These are phyloP conservation scores for Sporothrix luriei DNA, from an alignment of 2,329 filamentous ascomycete species.

Conservation along the genomic window DNA sequence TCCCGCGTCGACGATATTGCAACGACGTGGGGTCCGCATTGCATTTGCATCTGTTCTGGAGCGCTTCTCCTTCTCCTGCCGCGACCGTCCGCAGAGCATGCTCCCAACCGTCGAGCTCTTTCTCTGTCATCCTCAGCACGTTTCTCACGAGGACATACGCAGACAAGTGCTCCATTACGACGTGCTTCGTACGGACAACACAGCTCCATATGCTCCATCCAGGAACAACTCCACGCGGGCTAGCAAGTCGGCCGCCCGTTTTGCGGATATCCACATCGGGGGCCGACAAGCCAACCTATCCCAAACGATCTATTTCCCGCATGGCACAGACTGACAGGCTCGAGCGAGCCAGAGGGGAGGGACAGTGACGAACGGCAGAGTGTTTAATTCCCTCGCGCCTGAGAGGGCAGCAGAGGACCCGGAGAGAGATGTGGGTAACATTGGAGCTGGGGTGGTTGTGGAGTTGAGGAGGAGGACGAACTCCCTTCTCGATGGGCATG, in stretches of 20 bases:
- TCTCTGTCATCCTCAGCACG: neutral
- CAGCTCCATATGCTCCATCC: conserved; percentile 17
- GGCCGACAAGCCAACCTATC: conserved; percentile 27
- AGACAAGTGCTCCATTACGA: conserved; percentile 25
- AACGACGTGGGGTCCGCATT: conserved; percentile 30
- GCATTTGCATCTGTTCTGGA: neutral
- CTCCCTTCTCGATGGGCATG: neutral
- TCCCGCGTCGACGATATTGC: conserved; percentile 14
- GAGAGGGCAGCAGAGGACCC: neutral
- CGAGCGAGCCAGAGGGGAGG: conserved; percentile 11
- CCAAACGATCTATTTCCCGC: conserved; percentile 32
- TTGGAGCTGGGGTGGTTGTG: neutral
- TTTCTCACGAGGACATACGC: conserved; percentile 18
- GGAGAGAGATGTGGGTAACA: conserved; percentile 1
- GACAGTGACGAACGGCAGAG: neutral
- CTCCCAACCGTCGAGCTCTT: neutral
- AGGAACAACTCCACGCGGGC: conserved; percentile 21
- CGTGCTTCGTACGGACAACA: too few relatives aligned
- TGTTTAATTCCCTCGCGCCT: conserved; percentile 27
- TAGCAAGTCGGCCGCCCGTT: conserved; percentile 21
- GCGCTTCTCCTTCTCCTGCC: conserved; percentile 11
- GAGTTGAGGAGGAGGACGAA: neutral
- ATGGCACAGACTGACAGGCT: neutral
- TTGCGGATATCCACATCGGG: conserved; percentile 30
- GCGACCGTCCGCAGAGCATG: neutral